Evolutionary conservation across 225 moss, liverwort and hornwort genomes (phyloP).

Genomic region (Marchantia polymorpha): DNA sequence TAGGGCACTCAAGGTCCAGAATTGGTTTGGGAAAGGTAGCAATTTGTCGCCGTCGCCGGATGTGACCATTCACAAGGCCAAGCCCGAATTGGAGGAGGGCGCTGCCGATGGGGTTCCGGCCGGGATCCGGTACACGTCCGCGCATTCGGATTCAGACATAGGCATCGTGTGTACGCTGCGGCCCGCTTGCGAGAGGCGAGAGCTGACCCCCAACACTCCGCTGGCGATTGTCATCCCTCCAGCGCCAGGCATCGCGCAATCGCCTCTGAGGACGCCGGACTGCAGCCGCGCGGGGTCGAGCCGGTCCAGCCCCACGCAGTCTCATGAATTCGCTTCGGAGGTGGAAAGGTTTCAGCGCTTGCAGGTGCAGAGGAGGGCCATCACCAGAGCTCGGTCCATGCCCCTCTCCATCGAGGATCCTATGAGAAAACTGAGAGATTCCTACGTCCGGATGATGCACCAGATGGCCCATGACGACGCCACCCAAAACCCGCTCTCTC

Average conservation of each 20-base stretch:
- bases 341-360: not conserved
- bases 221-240: constrained; percentile 10
- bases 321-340: not conserved
- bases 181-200: not conserved
- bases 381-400: constrained; percentile 15
- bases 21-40: not conserved
- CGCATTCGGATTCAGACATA: not conserved
- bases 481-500: constrained; percentile 12
- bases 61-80: not conserved
- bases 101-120: constrained; percentile 1
- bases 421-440: constrained; percentile 22
- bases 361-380: constrained; percentile 2
- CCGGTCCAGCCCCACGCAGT: not conserved
- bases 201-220: not conserved
- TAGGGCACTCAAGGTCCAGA: constrained; percentile 4
- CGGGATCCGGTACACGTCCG: not conserved
- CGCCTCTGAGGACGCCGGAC: not conserved
- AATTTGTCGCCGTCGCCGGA: not conserved
- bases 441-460: constrained; percentile 25
- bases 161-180: not conserved
- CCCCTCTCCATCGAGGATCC: not conserved
- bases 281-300: not conserved
- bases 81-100: not conserved
- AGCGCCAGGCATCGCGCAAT: not conserved
- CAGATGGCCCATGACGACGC: constrained; percentile 20